Evolutionary conservation across 1,284 basidiomycete genomes (phyloP).

Genomic region (Dichomitus squalens): DNA sequence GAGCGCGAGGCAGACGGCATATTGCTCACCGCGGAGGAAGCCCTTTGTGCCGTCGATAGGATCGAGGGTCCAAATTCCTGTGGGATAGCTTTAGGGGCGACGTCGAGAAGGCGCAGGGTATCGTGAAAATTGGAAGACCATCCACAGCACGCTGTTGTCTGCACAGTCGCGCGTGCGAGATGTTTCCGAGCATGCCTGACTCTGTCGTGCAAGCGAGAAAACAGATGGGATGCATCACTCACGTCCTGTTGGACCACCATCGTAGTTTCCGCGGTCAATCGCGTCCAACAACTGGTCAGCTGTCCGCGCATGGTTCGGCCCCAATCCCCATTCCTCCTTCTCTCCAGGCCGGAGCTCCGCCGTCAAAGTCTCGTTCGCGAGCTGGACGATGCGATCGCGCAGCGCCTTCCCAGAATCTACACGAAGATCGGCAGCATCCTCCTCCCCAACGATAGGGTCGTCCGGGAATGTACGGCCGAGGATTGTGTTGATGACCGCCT

Average conservation of each 20-base stretch:
- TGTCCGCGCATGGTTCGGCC: conserved; percentile 52
- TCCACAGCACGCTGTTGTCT: no score
- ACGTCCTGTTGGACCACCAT: conserved; percentile 82
- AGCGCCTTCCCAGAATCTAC: conserved; percentile 52
- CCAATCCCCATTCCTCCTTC: conserved; percentile 64
- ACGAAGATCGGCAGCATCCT: conserved; percentile 86
- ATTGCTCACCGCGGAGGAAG: conserved; percentile 96
- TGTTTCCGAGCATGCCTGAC: no score
- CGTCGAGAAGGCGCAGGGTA: conserved; percentile 20
- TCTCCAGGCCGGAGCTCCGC: conserved; percentile 56
- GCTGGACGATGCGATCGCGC: conserved; percentile 72
- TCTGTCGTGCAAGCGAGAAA: background rate
- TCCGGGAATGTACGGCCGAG: conserved; percentile 76
- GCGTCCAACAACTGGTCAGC: conserved; percentile 73
- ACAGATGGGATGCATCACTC: conserved; percentile 36
- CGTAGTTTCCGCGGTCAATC: conserved; percentile 85
- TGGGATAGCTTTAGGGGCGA: conserved; percentile 45
- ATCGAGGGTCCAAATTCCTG: conserved; percentile 88
- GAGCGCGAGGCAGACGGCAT: conserved; percentile 94
- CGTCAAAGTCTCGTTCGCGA: conserved; percentile 83
- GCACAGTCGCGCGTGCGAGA: no score
- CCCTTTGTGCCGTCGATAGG: conserved; percentile 95
- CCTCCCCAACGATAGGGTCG: conserved; percentile 94
- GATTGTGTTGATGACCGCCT: conserved; percentile 87
- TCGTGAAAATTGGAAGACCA: conserved; percentile 26